Evolutionary conservation across 2,329 filamentous ascomycete genomes (phyloP).

Genomic region (Penicillium sp.): DNA sequence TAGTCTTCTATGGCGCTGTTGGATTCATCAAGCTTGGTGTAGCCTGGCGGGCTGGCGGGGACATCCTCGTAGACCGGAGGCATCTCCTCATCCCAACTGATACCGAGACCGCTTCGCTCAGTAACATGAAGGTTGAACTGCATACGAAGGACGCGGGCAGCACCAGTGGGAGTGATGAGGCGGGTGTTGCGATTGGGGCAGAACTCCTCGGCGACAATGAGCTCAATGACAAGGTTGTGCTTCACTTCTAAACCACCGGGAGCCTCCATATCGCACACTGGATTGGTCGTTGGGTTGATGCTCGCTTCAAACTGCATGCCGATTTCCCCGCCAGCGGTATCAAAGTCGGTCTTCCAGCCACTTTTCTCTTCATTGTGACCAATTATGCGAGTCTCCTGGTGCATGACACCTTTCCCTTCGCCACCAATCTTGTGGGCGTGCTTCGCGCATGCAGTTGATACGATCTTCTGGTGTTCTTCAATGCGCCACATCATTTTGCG

Average conservation of each 20-base stretch:
- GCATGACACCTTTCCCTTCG: slow-evolving; percentile 62
- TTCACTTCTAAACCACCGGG: slow-evolving; percentile 69
- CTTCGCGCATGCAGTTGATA: slow-evolving; percentile 72
- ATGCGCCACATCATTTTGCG: slow-evolving; percentile 90
- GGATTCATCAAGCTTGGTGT: slow-evolving; percentile 42
- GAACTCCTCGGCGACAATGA: slow-evolving; percentile 92
- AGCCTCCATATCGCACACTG: slow-evolving; percentile 71
- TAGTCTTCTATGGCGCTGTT: slow-evolving; percentile 46
- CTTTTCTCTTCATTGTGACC: slow-evolving; percentile 74
- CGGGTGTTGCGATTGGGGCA: slow-evolving; percentile 62
- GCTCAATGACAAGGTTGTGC: slow-evolving; percentile 82
- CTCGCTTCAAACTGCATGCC: slow-evolving; percentile 70
- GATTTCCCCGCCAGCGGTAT: slow-evolving; percentile 63
- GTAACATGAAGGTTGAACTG: slow-evolving; percentile 81
- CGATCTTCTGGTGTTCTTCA: slow-evolving; percentile 74
- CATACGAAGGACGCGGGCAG: slow-evolving; percentile 85
- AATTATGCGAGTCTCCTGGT: slow-evolving; percentile 70
- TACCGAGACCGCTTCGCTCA: slow-evolving; percentile 76
- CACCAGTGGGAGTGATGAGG: slow-evolving; percentile 77
- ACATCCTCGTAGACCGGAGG: slow-evolving; percentile 93
- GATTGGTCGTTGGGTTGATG: slow-evolving; percentile 57
- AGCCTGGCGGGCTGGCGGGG: slow-evolving; percentile 73
- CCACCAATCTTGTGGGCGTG: slow-evolving; percentile 63
- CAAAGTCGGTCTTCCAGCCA: slow-evolving; percentile 83
- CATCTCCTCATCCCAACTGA: slow-evolving; percentile 95